Conservation (phyloP, 2,329 filamentous ascomycete species). For the Fusarium sp. region DNA sequence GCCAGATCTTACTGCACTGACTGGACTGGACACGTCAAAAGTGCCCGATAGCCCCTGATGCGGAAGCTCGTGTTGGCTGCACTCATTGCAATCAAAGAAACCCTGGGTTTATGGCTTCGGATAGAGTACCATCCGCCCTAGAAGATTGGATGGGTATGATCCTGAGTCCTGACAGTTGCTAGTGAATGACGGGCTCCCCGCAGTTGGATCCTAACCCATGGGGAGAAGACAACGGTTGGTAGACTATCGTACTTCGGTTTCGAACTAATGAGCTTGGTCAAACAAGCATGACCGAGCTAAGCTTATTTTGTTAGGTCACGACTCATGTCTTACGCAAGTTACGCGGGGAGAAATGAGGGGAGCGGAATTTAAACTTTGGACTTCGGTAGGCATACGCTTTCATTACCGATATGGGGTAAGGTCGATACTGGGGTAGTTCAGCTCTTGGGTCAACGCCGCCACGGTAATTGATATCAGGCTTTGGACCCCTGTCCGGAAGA, state of each 20-base stretch:
- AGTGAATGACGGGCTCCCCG: not conserved
- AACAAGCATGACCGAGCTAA: not conserved
- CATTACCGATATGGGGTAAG: not conserved
- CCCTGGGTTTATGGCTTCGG: not conserved
- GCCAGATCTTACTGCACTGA: not conserved
- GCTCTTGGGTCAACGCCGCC: not conserved
- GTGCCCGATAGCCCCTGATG: not conserved
- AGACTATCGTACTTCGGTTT: not conserved
- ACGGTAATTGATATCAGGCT: not conserved
- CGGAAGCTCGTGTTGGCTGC: not conserved
- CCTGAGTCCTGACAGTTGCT: no score
- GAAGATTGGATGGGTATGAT: no score
- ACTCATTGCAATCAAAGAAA: not conserved
- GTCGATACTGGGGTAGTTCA: not conserved
- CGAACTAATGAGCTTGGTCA: slow-evolving; percentile 6
- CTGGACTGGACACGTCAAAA: slow-evolving; percentile 3
- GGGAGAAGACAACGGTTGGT: slow-evolving; percentile 3
- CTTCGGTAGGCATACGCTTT: slow-evolving; percentile 1
- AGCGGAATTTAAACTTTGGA: not conserved
- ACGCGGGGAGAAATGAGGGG: slow-evolving; percentile 10
- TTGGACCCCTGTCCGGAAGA: not conserved
- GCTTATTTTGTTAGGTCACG: not conserved
- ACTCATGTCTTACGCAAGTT: not conserved
- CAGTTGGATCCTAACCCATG: not conserved
- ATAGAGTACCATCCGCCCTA: not conserved